These are phyloP conservation scores for Exophiala oligosperma DNA, from an alignment of 2,329 filamentous ascomycete genomes.

Conservation along the genomic window DNA sequence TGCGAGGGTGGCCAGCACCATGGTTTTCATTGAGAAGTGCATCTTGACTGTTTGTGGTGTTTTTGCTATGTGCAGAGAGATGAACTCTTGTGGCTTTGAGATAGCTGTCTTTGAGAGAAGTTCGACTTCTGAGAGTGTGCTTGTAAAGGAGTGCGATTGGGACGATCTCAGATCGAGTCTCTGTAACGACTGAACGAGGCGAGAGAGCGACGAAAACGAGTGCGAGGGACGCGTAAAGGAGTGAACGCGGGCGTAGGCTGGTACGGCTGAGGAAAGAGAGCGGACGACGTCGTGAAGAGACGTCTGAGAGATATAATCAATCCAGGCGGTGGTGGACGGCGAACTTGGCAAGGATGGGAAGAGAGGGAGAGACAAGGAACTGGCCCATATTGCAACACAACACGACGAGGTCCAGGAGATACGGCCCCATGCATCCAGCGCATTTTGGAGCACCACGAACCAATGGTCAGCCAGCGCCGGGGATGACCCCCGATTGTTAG, in stretches of 20 bases:
- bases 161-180: slow-evolving; percentile 29
- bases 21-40: slow-evolving; percentile 26
- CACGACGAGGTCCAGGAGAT: slow-evolving; percentile 16
- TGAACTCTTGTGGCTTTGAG: background rate
- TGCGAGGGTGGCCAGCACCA: slow-evolving; percentile 31
- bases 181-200: slow-evolving; percentile 10
- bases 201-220: slow-evolving; percentile 15
- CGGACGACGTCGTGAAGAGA: slow-evolving; percentile 23
- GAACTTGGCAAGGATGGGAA: slow-evolving; percentile 11
- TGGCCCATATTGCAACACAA: slow-evolving; percentile 12
- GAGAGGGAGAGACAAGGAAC: slow-evolving; percentile 10
- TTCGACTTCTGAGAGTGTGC: slow-evolving; percentile 14
- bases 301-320: slow-evolving; percentile 24
- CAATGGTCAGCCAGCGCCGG: slow-evolving; percentile 10
- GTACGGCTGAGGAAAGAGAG: slow-evolving; percentile 19
- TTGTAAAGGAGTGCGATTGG: slow-evolving; percentile 7
- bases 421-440: slow-evolving; percentile 2
- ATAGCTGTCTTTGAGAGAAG: background rate
- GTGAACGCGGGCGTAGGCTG: slow-evolving; percentile 27
- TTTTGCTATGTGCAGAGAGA: slow-evolving; percentile 6
- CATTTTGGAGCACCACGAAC: background rate
- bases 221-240: slow-evolving; percentile 21
- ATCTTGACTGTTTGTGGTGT: slow-evolving; percentile 16
- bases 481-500: slow-evolving; percentile 8
- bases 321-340: background rate